Conservation (phyloP, 441 rosid genomes). For the Theobroma grandiflorum region DNA sequence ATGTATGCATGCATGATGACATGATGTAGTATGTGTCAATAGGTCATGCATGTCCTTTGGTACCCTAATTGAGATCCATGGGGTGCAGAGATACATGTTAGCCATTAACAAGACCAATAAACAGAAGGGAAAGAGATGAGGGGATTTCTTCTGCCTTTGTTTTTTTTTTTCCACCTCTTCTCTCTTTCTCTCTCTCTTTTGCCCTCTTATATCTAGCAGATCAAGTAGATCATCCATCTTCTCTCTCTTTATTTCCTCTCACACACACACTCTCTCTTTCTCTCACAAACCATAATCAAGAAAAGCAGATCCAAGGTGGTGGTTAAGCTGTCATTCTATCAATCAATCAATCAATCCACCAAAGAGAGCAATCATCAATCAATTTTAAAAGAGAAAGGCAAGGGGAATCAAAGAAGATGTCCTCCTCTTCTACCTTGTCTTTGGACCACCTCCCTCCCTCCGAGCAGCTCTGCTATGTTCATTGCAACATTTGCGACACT, state of each 20-base stretch:
- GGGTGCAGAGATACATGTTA: constrained; percentile 20
- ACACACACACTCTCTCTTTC: constrained; percentile 21
- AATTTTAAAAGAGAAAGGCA: constrained; percentile 34
- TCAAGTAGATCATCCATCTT: constrained; percentile 23
- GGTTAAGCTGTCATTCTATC: constrained; percentile 63
- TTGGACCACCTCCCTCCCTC: constrained; percentile 49
- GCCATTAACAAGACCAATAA: constrained; percentile 26
- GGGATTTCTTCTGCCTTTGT: not conserved
- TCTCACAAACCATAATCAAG: constrained; percentile 40
- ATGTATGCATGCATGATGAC: constrained; percentile 8
- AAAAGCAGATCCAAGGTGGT: constrained; percentile 58
- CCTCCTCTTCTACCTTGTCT: constrained; percentile 51
- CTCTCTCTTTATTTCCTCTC: constrained; percentile 24
- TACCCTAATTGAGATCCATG: not conserved
- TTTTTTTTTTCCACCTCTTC: no score
- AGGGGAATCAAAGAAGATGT: constrained; percentile 41
- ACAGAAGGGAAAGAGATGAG: constrained; percentile 32
- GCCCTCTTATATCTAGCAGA: constrained; percentile 28
- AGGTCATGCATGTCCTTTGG: not conserved
- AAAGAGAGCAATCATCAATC: constrained; percentile 39
- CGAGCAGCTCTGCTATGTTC: constrained; percentile 63
- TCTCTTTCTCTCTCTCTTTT: not conserved
- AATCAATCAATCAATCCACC: constrained; percentile 50
- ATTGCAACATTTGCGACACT: constrained; percentile 62
- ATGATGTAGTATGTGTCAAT: not conserved